Conservation (phyloP, 1,284 basidiomycete species). For the Fomitopsis palustris region DNA sequence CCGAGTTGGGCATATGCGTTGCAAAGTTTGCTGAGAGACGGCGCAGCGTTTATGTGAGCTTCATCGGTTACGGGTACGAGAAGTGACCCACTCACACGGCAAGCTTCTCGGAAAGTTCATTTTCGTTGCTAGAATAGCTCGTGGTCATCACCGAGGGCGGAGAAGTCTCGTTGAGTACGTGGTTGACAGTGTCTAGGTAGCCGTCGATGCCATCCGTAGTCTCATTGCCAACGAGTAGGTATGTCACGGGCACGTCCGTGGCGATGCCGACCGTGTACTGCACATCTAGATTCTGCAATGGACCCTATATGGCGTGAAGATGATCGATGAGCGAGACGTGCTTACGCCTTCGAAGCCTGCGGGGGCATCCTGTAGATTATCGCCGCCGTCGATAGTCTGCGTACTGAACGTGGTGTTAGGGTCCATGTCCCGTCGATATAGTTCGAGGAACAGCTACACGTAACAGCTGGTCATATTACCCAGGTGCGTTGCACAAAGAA, state of each 20-base stretch:
- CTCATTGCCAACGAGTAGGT: conserved; percentile 16
- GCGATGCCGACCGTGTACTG: conserved; percentile 61
- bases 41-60: not conserved
- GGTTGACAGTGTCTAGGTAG: conserved; percentile 15
- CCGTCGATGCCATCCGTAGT: conserved; percentile 12
- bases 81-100: not conserved
- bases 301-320: not conserved
- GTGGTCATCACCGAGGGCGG: conserved; percentile 58
- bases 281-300: conserved; percentile 46
- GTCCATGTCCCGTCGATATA: not conserved
- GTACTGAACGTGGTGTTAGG: not conserved
- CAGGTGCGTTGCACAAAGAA: not conserved
- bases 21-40: conserved; percentile 38
- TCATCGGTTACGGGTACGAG: not conserved
- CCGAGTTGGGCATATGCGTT: conserved; percentile 60
- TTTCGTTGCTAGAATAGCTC: conserved; percentile 36
- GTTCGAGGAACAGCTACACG: not conserved
- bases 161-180: conserved; percentile 39
- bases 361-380: not conserved
- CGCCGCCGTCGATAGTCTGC: not conserved
- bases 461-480: not conserved
- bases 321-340: too few species aligned
- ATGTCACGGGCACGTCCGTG: conserved; percentile 35
- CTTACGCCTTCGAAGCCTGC: not conserved
- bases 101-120: conserved; percentile 3